Conservation (phyloP, 805 yeast species). For the Priceomyces haplophilus region DNA sequence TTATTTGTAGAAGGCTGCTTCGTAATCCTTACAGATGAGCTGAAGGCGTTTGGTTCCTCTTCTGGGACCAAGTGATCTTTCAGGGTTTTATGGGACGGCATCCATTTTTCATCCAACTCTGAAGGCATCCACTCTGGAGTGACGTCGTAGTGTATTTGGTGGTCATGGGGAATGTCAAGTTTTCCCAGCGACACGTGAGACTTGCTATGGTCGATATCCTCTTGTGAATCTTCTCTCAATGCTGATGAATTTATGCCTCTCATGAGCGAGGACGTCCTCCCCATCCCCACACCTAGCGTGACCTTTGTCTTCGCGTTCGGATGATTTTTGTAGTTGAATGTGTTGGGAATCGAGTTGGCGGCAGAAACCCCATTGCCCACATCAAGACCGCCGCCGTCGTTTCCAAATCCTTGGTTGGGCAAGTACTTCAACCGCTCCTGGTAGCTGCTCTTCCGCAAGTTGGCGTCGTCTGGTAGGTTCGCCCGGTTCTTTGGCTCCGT, state of each 20-base stretch:
- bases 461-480: not conserved
- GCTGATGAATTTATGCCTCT: not conserved
- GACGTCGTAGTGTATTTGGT: slow-evolving; percentile 3
- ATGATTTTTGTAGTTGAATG: slow-evolving; percentile 43
- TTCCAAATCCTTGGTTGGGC: slow-evolving; percentile 31
- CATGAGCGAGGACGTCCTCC: not conserved
- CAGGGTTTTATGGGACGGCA: slow-evolving; percentile 6
- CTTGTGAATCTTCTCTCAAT: slow-evolving; percentile 1
- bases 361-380: slow-evolving; percentile 11
- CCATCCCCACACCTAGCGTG: slow-evolving; percentile 19
- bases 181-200: slow-evolving; percentile 1
- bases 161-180: slow-evolving; percentile 24
- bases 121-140: slow-evolving; percentile 46
- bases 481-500: not conserved
- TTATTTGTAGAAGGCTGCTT: slow-evolving; percentile 1
- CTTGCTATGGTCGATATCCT: slow-evolving; percentile 2
- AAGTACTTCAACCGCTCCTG: slow-evolving; percentile 32
- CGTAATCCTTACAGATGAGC: slow-evolving; percentile 18
- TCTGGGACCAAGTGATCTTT: slow-evolving; percentile 5
- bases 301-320: slow-evolving; percentile 43
- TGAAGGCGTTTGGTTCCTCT: slow-evolving; percentile 12
- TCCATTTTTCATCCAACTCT: slow-evolving; percentile 37
- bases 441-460: slow-evolving; percentile 15
- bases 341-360: slow-evolving; percentile 37
- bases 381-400: slow-evolving; percentile 12